Base-by-base conservation (phyloP, 768 basidiomycete genomes). In the Hortiboletus flavorubellus region DNA sequence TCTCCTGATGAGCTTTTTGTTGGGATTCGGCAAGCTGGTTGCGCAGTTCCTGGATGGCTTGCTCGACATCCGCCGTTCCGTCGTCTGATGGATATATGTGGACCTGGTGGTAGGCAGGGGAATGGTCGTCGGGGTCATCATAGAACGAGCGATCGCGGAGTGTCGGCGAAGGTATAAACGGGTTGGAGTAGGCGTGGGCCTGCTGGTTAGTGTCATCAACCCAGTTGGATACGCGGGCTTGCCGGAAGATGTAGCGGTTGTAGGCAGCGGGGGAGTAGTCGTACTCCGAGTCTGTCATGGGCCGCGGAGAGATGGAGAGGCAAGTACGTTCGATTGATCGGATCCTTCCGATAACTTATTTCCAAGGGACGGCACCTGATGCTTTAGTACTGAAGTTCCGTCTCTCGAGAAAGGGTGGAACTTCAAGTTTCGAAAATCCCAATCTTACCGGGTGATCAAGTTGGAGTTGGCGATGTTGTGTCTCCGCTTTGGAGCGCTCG, bases 401-500 rank as follows among this genome's bases (percentile, higher is more conserved):
- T 26, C 5, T 26, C 26, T 26, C 26, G 26, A 26, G 26, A 5
- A 5, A 26, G 26, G 26, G 26, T 26, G 26, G 21, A 21, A 26
- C 26, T 26, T 26, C 26, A 26, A 26, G n/a, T n/a, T 21, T 21
- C 21, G 21, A 21, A 21, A 21, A 21, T 21, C 21, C 21, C 21
- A 21, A 21, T 21, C 21, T 21, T 21, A 21, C 21, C 21, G 21
- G 80, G 14, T 21, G 21, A 21, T 21, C 21, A 21, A 21, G 2
- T 21, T 21, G 47, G 82, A 87, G 56, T 72, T 98, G 44, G 88
- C 85, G 1, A 63, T 83, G 59, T 68, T 95, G 10, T 87, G 89
- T 64, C 73, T 95, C 23, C 83, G 93, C 5, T 76, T 94, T 31
- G 93, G 97, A 72, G 82, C 88, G 4, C 77, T 93, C 29, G 79